Evolutionary conservation across 1,139 yeast species (phyloP), one percentile per base, ranked within the genome.

Genomic region (Casaregolazyma suthepensis): DNA sequence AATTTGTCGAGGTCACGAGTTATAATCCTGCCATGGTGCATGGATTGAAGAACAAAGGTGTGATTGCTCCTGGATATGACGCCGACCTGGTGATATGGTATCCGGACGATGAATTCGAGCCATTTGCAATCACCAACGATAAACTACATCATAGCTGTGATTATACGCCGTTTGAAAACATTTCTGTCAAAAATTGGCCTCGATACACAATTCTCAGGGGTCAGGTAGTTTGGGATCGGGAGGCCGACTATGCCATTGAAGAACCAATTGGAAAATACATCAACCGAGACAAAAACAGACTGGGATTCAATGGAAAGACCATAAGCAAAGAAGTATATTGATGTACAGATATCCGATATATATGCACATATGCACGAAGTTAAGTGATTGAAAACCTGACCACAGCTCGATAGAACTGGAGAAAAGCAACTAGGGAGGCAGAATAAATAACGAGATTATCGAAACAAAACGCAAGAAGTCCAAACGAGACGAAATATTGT

Each of bases 91-190:
- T 73, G 4, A 68, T 75, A 40, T 75, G 78, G 79, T 71, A 74
- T 57, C 76, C 77, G n/a, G 65, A 68, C 52, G 66, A 60, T 9
- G 55, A 64, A 50, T 66, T 40, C 26, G 57, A 64, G 35, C 64
- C 69, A 3, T 66, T 67, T 40, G 53, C 54, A 1, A 61, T 76
- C 42, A 61, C 61, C 9, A 76, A 76, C 58, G 63, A 58, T 1
- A 68, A 71, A 69, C 58, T 76, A 13, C 71, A 74, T 55, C 80
- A 76, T 55, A 66, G 69, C 45, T 72, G 75, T 52, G 80, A 76
- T 57, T 75, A 76, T 57, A 73, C 79, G 0, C 78, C 79, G 5
- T 76, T 64, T 58, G 79, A 75, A 59, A 78, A 78, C 1, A 62
- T 72, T 66, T 57, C 57, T 10, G 66, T 76, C 56, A 66, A 69